Evolutionary conservation across 2,329 filamentous ascomycete genomes (phyloP), one percentile per base, ranked within the genome.

Genomic region (Pleomassaria siparia): DNA sequence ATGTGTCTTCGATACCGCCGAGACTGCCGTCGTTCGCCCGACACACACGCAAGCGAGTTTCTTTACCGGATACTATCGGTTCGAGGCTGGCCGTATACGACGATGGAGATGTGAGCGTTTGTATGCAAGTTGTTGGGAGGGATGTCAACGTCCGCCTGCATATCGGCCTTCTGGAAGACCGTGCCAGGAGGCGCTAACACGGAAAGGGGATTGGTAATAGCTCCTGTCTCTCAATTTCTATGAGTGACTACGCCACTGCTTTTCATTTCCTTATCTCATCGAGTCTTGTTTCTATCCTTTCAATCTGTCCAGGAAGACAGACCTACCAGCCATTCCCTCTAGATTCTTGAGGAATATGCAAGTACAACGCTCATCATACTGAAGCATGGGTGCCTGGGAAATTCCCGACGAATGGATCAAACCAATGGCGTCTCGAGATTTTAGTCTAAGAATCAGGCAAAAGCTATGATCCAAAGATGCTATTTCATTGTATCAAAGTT

Each of bases 191-290:
- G 53, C 65, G 66, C 66, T 66, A 69, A 53, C 22, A 53, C 55
- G 44, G 45, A 60, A 63, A 59, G 50, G 51, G 63, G 62, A 66
- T 68, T 63, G 61, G 63, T 64, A 63, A 63, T 60, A 49, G 45
- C 60, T 61, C 55, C 53, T 55, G 53, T 53, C 37, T 24, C 35
- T 37, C 18, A 21, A n/a, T 18, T 43, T 28, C 33, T 47, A 28
- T 24, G 7, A 40, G 28, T 29, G 15, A 40, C 25, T 4, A 26
- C 37, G 37, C 37, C 37, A 40, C 37, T 16, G 11, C 16, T 9
- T 42, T 13, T 18, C 26, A 22, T 15, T 4, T 18, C 22, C 33
- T 30, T 21, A 11, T 26, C 30, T 20, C 35, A n/a, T 32, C 15
- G 22, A 12, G 13, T 41, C 30, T 42, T 5, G 21, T 26, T 16